Base-by-base conservation (phyloP, 805 yeast genomes). In the Wickerhamiella sergipiensis region DNA sequence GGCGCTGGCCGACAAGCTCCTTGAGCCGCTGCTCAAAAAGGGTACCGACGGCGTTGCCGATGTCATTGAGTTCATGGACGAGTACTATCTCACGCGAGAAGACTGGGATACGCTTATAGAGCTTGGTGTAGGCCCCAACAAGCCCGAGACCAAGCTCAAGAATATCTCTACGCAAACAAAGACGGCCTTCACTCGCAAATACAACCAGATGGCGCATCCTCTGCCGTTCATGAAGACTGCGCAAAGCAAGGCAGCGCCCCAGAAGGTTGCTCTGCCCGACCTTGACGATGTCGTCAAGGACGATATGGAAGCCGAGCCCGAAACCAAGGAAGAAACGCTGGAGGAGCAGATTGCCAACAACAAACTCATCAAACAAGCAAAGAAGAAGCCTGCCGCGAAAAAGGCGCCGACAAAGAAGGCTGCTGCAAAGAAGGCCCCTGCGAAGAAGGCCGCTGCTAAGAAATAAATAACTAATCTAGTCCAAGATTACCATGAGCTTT, bases 41-140 rank as follows among this genome's bases (percentile, higher is more conserved):
- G 86, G 83, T 0, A 72, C 73, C 5, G 85, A 73, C 2, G 94
- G 87, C 1, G 76, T 90, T 31, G 70, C 71, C 0, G 76, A 74
- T 2, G 82, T 84, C 2, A 79, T 92, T 47, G 70, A 72, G n/a
- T 60, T 78, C 1, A 75, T 92, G 84, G 99, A 92, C 66, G 72
- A 78, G 36, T 92, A 92, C 65, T 92, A 79, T 61, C 65, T 92
- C 39, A 84, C 95, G 7, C 83, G 79, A 60, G 95, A 89, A 52
- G 97, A 92, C 65, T 90, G 95, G 89, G 97, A 90, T 61, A 75
- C 75, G 21, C 69, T 92, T 10, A 73, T 87, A 76, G 97, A 89
- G 55, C 77, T 89, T 54, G 83, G 86, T 17, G 81, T 88, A 12
- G 95, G 95, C 0, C 61, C 65, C 7, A 64, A 64, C 31, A 61